Percentiles rank a stretch among this genome's conserved stretches.
phyloP scores from a whole-genome alignment of 306 rosid species.

The Cicer judaicum region DNA sequence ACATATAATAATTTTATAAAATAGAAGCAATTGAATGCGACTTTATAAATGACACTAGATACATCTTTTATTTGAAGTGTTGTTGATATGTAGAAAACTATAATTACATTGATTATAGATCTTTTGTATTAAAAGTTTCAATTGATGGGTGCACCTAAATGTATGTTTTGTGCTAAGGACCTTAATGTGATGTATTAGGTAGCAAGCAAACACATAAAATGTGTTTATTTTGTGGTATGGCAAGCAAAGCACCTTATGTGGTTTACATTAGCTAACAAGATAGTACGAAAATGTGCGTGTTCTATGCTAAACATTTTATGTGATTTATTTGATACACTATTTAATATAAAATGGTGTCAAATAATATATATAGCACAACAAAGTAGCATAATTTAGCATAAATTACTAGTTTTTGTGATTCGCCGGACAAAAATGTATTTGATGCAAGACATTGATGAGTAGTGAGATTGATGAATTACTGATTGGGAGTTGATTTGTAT shows the following conservation, averaged over 20 bases:
- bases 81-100: too few relatives aligned
- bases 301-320: conserved; percentile 1
- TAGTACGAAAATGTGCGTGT: background rate
- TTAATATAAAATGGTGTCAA: too few relatives aligned
- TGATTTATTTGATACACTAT: background rate
- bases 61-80: too few relatives aligned
- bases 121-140: conserved; percentile 3
- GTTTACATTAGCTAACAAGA: background rate
- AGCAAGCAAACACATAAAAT: conserved; percentile 6
- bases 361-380: too few relatives aligned
- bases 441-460: background rate
- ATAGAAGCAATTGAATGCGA: too few relatives aligned
- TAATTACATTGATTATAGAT: background rate
- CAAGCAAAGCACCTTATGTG: background rate
- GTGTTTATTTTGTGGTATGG: background rate
- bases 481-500: conserved; percentile 47
- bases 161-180: conserved; percentile 20
- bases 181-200: conserved; percentile 16
- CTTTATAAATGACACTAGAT: too few relatives aligned
- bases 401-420: too few relatives aligned
- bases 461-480: conserved; percentile 41
- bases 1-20: too few relatives aligned
- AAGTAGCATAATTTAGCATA: too few relatives aligned
- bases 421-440: background rate
- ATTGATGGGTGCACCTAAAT: conserved; percentile 16